A percentile compares a stretch with the other conserved stretches of the same genome.
These are phyloP conservation scores for Sarocladiaceae sp. DNA, from an alignment of 2,329 filamentous ascomycete species.

Conservation along the genomic window DNA sequence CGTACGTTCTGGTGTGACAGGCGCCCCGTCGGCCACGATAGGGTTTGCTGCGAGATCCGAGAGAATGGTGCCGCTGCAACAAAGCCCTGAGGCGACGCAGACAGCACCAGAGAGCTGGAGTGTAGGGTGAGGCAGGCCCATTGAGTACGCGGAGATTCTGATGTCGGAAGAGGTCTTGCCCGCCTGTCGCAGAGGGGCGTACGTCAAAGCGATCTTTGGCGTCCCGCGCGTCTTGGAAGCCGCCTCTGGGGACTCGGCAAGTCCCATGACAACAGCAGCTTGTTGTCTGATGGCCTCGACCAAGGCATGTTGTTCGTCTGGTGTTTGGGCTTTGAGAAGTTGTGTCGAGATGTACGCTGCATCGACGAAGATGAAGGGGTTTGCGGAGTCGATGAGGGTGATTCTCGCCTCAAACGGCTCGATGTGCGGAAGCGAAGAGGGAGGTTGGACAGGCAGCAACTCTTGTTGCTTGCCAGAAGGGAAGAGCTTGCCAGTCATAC, in stretches of 20 bases:
- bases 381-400: slow-evolving; percentile 29
- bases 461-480: slow-evolving; percentile 49
- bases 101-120: slow-evolving; percentile 47
- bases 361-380: slow-evolving; percentile 45
- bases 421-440: slow-evolving; percentile 14
- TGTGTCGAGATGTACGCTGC: slow-evolving; percentile 22
- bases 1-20: slow-evolving; percentile 16
- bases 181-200: slow-evolving; percentile 15
- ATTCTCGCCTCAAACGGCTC: slow-evolving; percentile 23
- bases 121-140: slow-evolving; percentile 43
- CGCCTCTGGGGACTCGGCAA: slow-evolving; percentile 33
- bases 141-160: slow-evolving; percentile 39
- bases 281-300: slow-evolving; percentile 47
- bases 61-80: slow-evolving; percentile 34
- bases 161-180: slow-evolving; percentile 26
- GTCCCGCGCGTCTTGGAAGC: slow-evolving; percentile 24
- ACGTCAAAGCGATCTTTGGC: slow-evolving; percentile 54
- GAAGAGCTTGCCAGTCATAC: slow-evolving; percentile 51
- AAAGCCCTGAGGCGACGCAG: slow-evolving; percentile 38
- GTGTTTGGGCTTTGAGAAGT: slow-evolving; percentile 2
- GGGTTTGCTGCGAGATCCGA: slow-evolving; percentile 14
- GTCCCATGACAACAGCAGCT: slow-evolving; percentile 52
- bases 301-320: slow-evolving; percentile 12
- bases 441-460: slow-evolving; percentile 31
- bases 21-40: slow-evolving; percentile 1